Base-by-base conservation (phyloP, 108 stramenopile genomes). In the Thalassiosira profunda region DNA sequence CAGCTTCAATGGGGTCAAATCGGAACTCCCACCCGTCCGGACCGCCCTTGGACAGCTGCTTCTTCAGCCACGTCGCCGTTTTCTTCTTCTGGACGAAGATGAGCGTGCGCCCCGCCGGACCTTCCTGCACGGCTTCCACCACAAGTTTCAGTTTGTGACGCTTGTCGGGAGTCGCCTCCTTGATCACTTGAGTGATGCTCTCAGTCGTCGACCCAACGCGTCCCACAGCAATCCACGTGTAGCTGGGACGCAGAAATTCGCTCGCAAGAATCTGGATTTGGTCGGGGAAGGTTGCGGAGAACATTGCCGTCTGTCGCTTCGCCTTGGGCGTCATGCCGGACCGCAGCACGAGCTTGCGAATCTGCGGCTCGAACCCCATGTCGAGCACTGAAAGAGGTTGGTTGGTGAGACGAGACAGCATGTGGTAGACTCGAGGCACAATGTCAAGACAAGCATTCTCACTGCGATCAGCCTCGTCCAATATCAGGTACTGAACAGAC, bases 21-120 rank as follows among this genome's bases (percentile, higher is more conserved):
- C 96, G 12, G 77, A 45, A 14, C 82, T 81, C 59, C 96, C 90
- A 17, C 93, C 87, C 61, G 84, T 77, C 25, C 89, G 78, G n/a
- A n/a, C n/a, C n/a, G n/a, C n/a, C n/a, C n/a, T n/a, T n/a, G n/a
- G n/a, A n/a, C n/a, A n/a, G n/a, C n/a, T n/a, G n/a, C n/a, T n/a
- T n/a, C n/a, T 45, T 86, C 89, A 18, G 96, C 86, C 55, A 85
- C 83, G 43, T 96, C 90, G 33, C 89, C 84, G 66, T 91, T 63
- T 93, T 95, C 89, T 99, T 98, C 61, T 96, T 91, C 74, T 99
- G 98, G 47, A 98, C 97, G 83, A 99, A 99, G n/a, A n/a, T n/a
- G n/a, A n/a, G n/a, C n/a, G n/a, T n/a, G n/a, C n/a, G n/a, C n/a
- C n/a, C n/a, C n/a, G n/a, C n/a, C n/a, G n/a, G n/a, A n/a, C n/a